Base-by-base conservation (phyloP, 768 basidiomycete genomes). In the Roridomyces roridus region DNA sequence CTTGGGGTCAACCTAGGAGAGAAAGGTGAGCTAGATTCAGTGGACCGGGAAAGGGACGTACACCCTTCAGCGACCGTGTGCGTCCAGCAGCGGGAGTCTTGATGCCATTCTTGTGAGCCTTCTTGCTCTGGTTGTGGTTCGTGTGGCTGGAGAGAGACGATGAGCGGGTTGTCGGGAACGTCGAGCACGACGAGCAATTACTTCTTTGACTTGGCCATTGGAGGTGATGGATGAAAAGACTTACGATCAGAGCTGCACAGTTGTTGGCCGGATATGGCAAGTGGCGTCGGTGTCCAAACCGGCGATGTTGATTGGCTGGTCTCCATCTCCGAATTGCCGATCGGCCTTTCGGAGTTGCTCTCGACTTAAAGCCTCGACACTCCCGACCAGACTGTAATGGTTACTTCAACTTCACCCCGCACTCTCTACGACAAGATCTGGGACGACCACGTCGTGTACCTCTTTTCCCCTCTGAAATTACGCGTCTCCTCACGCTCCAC, bases 131-230 rank as follows among this genome's bases (percentile, higher is more conserved):
- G 83, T 96, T 97, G 85, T 96, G 95, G 77, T 92, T 93, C 69
- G 90, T 93, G 74, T 94, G 89, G 69, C 91, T 94, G 60, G 55
- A 58, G 28, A 8, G 42, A n/a, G 6, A 41, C 12, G 9, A 43
- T 71, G 44, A 70, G 52, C 24, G 31, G 11, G n/a, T 11, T 36
- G 40, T 36, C 43, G 35, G 21, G 17, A 25, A 14, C 24, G 17
- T 31, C 9, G 18, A 52, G 58, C 2, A 45, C 52, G 31, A 41
- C 24, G 17, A 36, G 36, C 28, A 14, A 39, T n/a, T 73, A 96
- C 93, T 98, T 98, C 84, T 98, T 98, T 63, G 96, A 98, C 80
- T 98, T 97, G 84, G 95, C 88, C 94, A 97, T 98, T 66, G 72
- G 24, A 42, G 42, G 78, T 77, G 68, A 67, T 60, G 61, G 70